These are phyloP conservation scores for Aureobasidium melanogenum DNA, from an alignment of 2,329 filamentous ascomycete genomes.

Conservation along the genomic window DNA sequence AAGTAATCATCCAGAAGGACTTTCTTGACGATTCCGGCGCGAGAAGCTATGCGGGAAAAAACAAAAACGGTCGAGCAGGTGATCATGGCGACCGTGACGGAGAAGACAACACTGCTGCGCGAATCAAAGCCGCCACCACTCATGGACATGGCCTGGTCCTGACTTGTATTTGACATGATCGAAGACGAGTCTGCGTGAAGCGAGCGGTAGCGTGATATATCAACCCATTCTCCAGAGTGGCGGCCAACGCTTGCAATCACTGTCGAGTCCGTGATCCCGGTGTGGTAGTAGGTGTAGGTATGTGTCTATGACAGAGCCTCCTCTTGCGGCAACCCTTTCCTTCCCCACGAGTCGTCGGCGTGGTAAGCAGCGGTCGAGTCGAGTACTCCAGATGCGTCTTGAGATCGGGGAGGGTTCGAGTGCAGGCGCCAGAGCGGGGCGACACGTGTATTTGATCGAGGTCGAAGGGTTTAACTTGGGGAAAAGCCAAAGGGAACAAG, in stretches of 20 bases:
- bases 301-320: neutral
- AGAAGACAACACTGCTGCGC: conserved; percentile 47
- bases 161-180: conserved; percentile 1
- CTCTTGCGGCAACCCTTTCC: neutral
- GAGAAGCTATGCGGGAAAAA: conserved; percentile 61
- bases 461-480: neutral
- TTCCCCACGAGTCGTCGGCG: neutral
- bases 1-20: conserved; percentile 71
- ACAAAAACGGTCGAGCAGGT: conserved; percentile 67
- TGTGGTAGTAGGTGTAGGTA: neutral
- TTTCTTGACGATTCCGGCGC: conserved; percentile 62
- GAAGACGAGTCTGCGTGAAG: neutral
- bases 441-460: conserved; percentile 9
- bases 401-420: neutral
- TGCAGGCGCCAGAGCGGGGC: neutral
- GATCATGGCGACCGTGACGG: conserved; percentile 61
- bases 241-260: neutral
- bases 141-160: neutral
- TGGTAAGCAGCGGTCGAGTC: neutral
- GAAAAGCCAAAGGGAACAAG: conserved; percentile 1
- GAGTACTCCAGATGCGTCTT: neutral
- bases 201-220: neutral
- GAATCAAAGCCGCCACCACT: conserved; percentile 7
- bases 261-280: neutral
- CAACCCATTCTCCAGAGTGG: conserved; percentile 10